These are phyloP conservation scores for Candida ficus DNA, from an alignment of 805 yeast species.

Conservation along the genomic window DNA sequence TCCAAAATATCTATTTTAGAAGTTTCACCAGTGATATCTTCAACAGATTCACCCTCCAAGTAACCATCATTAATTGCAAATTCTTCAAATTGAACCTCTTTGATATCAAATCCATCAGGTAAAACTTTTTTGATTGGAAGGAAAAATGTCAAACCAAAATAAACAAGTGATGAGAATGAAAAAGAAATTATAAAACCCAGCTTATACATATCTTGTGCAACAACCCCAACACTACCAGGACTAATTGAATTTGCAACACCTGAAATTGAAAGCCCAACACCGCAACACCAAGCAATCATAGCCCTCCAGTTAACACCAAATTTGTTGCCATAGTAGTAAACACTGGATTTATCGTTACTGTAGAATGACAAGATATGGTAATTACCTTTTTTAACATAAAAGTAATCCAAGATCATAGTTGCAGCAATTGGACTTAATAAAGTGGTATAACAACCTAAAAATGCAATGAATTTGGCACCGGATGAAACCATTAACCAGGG, in stretches of 20 bases:
- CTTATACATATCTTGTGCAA: background rate
- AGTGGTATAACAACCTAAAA: conserved; percentile 1
- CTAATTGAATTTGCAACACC: conserved; percentile 1
- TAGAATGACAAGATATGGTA: background rate
- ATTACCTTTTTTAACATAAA: conserved; percentile 2
- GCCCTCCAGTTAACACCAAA: conserved; percentile 5
- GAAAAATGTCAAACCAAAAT: background rate
- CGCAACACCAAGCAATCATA: conserved; percentile 2
- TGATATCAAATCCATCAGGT: conserved; percentile 2
- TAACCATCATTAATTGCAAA: conserved; percentile 1
- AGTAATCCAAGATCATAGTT: conserved; percentile 3
- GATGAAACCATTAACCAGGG: conserved; percentile 3
- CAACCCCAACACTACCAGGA: conserved; percentile 1
- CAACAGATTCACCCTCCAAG: conserved; percentile 1
- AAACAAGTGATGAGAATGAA: background rate
- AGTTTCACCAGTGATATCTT: background rate
- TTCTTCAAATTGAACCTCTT: background rate
- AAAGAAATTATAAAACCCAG: conserved; percentile 1
- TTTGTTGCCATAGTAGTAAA: background rate
- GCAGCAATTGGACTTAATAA: conserved; percentile 5
- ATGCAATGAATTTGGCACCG: conserved; percentile 3
- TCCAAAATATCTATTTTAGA: background rate
- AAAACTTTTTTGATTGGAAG: background rate
- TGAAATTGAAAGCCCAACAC: conserved; percentile 2
- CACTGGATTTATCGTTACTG: background rate